Conservation (phyloP, 2,329 filamentous ascomycete species). For the Lojkania enalia region DNA sequence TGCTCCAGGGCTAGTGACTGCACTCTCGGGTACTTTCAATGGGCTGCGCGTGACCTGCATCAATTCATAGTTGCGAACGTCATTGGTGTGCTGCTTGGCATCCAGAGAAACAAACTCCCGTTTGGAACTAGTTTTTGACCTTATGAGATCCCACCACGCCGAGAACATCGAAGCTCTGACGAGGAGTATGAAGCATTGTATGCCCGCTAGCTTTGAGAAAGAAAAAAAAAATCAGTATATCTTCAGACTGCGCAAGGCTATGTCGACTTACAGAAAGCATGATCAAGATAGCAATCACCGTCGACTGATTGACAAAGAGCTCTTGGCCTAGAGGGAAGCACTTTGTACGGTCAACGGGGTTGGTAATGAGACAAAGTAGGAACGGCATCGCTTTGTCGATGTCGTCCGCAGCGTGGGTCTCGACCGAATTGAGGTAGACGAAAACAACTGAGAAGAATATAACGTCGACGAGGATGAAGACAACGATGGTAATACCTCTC, state of each 20-base stretch:
- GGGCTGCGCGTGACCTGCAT: constrained; percentile 30
- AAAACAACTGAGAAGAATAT: constrained; percentile 94
- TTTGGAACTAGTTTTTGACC: constrained; percentile 55
- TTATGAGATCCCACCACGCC: constrained; percentile 75
- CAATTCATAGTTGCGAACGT: constrained; percentile 41
- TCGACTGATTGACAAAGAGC: constrained; percentile 74
- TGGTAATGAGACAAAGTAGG: constrained; percentile 69
- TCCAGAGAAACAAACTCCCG: constrained; percentile 90
- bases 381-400: constrained; percentile 64
- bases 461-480: constrained; percentile 88
- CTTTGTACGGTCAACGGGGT: constrained; percentile 62
- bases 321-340: constrained; percentile 65
- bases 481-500: constrained; percentile 86
- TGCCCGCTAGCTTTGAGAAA: constrained; percentile 63
- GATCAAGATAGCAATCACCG: constrained; percentile 78
- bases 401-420: constrained; percentile 60
- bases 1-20: constrained; percentile 29
- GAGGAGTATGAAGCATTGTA: constrained; percentile 83
- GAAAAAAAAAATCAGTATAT: constrained; percentile 6
- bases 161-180: constrained; percentile 81
- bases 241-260: neutral
- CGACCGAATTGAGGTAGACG: constrained; percentile 72
- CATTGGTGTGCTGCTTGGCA: constrained; percentile 53
- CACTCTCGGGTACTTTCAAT: constrained; percentile 31
- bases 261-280: constrained; percentile 70